These are phyloP conservation scores for Lactarius tabidus DNA, from an alignment of 768 basidiomycete genomes.

Conservation along the genomic window DNA sequence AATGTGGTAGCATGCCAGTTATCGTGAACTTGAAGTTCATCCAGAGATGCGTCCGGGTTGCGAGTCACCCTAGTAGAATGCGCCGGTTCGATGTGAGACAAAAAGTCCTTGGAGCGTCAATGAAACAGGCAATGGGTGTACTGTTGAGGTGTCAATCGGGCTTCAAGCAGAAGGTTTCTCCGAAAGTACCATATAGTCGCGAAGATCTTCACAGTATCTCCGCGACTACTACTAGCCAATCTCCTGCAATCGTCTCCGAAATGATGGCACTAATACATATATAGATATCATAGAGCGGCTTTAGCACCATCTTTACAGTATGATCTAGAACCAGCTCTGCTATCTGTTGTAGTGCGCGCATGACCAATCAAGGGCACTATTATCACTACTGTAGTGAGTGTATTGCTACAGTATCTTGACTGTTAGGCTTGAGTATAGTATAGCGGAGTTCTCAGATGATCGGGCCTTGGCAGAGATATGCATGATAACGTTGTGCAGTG, in stretches of 20 bases:
- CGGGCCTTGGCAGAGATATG: too few species aligned
- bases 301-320: not conserved
- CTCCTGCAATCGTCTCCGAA: not conserved
- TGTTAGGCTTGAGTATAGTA: too few species aligned
- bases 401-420: too few species aligned
- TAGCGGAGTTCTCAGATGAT: too few species aligned
- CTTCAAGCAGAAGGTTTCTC: not conserved
- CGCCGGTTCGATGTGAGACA: not conserved
- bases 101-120: not conserved
- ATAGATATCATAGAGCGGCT: not conserved
- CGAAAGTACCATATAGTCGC: too few species aligned
- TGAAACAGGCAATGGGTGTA: not conserved
- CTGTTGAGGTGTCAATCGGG: not conserved
- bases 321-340: not conserved
- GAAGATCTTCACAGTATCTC: not conserved
- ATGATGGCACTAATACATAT: not conserved
- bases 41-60: not conserved
- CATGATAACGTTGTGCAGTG: too few species aligned
- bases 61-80: not conserved
- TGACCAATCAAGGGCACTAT: not conserved
- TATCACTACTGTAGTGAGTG: too few species aligned
- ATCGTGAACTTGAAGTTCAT: not conserved
- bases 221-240: not conserved
- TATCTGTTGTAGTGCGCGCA: too few species aligned
- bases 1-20: not conserved